A percentile compares a stretch with the other conserved stretches of the same genome.
phyloP scores from a whole-genome alignment of 1,284 basidiomycete species.

The Sutorius eximius region DNA sequence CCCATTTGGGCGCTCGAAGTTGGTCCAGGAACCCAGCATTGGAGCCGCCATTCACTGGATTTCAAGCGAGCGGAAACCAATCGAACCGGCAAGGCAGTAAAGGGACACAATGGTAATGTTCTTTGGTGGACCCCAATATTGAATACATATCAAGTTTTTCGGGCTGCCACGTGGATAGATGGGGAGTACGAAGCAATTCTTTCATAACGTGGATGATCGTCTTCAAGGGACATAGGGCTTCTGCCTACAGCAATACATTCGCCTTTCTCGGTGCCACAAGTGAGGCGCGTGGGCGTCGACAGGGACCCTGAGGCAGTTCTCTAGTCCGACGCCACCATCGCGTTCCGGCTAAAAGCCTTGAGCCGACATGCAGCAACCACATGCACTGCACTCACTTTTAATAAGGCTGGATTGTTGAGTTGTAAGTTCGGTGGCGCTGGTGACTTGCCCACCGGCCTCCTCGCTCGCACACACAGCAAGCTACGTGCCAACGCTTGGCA shows the following conservation, averaged over 20 bases:
- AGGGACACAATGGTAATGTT: conserved; percentile 55
- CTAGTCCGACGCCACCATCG: conserved; percentile 46
- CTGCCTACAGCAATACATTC: conserved; percentile 40
- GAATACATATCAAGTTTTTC: conserved; percentile 54
- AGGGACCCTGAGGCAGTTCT: conserved; percentile 53
- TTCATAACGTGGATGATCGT: background rate
- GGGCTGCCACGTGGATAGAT: conserved; percentile 66
- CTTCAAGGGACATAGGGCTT: background rate
- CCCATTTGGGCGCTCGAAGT: conserved; percentile 60
- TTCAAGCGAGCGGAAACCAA: conserved; percentile 51
- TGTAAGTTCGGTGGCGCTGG: conserved; percentile 52
- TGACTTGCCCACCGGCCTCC: conserved; percentile 39
- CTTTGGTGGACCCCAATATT: conserved; percentile 53
- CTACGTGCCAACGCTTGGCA: no score
- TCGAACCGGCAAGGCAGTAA: conserved; percentile 52
- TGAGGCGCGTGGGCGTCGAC: conserved; percentile 51
- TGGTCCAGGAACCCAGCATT: conserved; percentile 68
- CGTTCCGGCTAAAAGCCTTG: conserved; percentile 41
- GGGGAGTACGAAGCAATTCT: conserved; percentile 63
- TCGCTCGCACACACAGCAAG: conserved; percentile 33
- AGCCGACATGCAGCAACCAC: background rate
- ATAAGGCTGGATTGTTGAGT: conserved; percentile 49
- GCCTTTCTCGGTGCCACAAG: conserved; percentile 38
- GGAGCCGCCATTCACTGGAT: conserved; percentile 45
- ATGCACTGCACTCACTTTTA: conserved; percentile 1